Evolutionary conservation across 2,329 filamentous ascomycete species (phyloP).

Genomic region (Pseudogymnoascus sp.): DNA sequence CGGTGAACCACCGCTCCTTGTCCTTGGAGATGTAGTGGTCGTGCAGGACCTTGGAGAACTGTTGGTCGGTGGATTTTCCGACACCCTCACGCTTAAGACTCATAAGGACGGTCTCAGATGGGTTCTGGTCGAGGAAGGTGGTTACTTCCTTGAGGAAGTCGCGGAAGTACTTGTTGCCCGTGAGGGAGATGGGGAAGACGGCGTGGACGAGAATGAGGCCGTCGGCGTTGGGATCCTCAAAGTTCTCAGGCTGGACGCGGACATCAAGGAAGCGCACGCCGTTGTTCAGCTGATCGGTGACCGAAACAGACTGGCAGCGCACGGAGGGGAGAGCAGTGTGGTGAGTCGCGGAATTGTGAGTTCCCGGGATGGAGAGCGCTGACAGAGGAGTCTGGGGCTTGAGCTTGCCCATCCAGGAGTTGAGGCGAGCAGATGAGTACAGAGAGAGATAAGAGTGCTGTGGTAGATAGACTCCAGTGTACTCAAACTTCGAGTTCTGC

Average conservation of each 20-base stretch:
- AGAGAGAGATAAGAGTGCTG: conserved; percentile 51
- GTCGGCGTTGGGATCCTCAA: conserved; percentile 52
- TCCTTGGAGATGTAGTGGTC: conserved; percentile 59
- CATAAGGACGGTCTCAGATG: conserved; percentile 75
- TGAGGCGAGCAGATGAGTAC: conserved; percentile 61
- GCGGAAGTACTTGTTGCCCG: conserved; percentile 70
- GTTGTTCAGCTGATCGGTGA: conserved; percentile 73
- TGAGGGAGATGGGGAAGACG: conserved; percentile 80
- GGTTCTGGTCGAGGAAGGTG: conserved; percentile 68
- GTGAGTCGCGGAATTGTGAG: conserved; percentile 87
- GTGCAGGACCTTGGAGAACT: conserved; percentile 67
- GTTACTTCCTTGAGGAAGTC: conserved; percentile 65
- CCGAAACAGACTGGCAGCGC: conserved; percentile 76
- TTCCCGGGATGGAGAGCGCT: conserved; percentile 82
- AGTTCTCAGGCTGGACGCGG: conserved; percentile 61
- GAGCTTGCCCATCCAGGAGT: conserved; percentile 75
- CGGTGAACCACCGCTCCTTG: conserved; percentile 66
- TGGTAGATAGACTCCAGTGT: conserved; percentile 61
- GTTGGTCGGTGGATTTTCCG: conserved; percentile 69
- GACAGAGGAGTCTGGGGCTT: conserved; percentile 66
- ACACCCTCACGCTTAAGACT: conserved; percentile 87
- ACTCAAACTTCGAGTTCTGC: conserved; percentile 43
- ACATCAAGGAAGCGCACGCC: conserved; percentile 94
- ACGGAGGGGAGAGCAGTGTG: conserved; percentile 83
- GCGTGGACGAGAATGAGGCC: conserved; percentile 78